These are phyloP conservation scores for Monascus ruber DNA, from an alignment of 2,329 filamentous ascomycete genomes.

Conservation along the genomic window DNA sequence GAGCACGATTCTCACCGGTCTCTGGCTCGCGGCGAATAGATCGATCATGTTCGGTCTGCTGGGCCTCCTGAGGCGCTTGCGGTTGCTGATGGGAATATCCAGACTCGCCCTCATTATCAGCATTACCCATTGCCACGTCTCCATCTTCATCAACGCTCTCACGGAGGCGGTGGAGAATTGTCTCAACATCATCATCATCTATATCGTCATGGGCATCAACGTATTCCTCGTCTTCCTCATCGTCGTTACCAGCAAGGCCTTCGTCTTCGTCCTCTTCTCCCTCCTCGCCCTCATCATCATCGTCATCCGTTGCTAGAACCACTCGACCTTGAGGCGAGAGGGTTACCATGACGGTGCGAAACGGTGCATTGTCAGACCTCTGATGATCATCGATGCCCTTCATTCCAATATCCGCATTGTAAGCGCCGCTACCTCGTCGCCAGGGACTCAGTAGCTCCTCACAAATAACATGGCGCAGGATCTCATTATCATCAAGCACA, in stretches of 20 bases:
- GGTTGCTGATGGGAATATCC: conserved; percentile 58
- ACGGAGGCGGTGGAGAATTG: conserved; percentile 10
- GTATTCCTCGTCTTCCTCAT: conserved; percentile 36
- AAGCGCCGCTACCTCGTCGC: conserved; percentile 73
- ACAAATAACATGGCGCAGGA: conserved; percentile 72
- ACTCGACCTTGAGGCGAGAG: conserved; percentile 32
- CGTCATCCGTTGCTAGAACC: conserved; percentile 37
- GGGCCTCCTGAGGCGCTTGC: conserved; percentile 44
- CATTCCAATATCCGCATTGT: conserved; percentile 64
- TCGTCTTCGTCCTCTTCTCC: conserved; percentile 40
- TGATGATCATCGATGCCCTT: conserved; percentile 76
- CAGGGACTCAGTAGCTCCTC: conserved; percentile 84
- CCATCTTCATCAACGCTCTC: conserved; percentile 23
- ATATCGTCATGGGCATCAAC: conserved; percentile 31
- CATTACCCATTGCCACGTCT: conserved; percentile 43
- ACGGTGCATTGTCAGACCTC: conserved; percentile 41
- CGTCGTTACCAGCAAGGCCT: conserved; percentile 31
- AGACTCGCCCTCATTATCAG: conserved; percentile 60
- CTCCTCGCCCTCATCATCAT: conserved; percentile 28
- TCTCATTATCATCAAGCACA: conserved; percentile 65
- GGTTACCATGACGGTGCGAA: conserved; percentile 28
- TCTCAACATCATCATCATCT: conserved; percentile 34
- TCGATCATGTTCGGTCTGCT: conserved; percentile 6
- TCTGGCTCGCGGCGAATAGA: conserved; percentile 6
- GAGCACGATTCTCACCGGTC: conserved; percentile 7